Evolutionary conservation across 805 yeast genomes (phyloP), one percentile per base, ranked within the genome.

Genomic region (Candida nanaspora): DNA sequence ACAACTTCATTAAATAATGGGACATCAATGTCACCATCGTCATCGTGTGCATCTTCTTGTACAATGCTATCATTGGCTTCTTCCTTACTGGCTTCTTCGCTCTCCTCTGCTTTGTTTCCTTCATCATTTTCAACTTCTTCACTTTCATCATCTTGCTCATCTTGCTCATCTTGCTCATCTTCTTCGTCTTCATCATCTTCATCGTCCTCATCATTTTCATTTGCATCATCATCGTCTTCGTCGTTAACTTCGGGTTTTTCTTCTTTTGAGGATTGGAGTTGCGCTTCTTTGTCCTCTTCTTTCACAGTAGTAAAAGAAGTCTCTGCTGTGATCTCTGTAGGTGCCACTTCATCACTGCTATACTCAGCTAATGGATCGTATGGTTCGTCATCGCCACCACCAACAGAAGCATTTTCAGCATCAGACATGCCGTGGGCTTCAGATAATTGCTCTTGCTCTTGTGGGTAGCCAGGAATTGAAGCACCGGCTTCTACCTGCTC

Each of bases 1-100:
- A 63, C 52, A 15, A 63, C 49, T 15, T 56, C 55, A 38, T 62
- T 63, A 50, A 63, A 63, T 9, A 56, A 39, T 9, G 55, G 45
- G 25, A 72, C 63, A 36, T 64, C 61, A 7, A 60, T 55, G 33
- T 68, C 66, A n/a, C 55, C 35, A n/a, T 35, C 37, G 20, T 37
- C 37, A 15, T 28, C 20, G 6, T 41, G 39, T 14, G 13, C 39
- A 13, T n/a, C 28, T 5, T 38, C 20, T 16, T 26, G 13, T 3
- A 16, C 31, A 14, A 21, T 7, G 6, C 21, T 35, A 13, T 45
- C 53, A 31, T 50, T 41, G 7, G 46, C 49, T 3, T 42, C 49
- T 22, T 41, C 45, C 26, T 35, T n/a, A n/a, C n/a, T 29, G 32
- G 8, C 8, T 37, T 37, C 36, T 29, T 31, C 16, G 35, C 14